Percentiles rank a stretch among this genome's conserved stretches.
phyloP scores from a whole-genome alignment of 257 asterid genomes.

The Ligustrum vulgare region DNA sequence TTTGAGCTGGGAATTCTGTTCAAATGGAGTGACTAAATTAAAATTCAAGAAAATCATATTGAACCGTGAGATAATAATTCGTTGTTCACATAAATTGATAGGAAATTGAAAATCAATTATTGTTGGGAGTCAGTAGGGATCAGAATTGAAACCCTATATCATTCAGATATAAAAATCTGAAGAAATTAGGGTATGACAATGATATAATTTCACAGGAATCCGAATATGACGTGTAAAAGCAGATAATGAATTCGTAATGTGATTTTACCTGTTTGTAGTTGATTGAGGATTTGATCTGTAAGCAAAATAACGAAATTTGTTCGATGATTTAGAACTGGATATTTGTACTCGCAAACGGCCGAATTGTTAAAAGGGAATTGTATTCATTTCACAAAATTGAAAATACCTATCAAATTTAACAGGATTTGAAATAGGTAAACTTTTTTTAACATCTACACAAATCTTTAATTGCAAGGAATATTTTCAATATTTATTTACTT shows the following conservation, averaged over 20 bases:
- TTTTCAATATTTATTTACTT: too few species aligned
- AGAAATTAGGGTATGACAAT: neutral
- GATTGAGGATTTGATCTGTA: constrained; percentile 3
- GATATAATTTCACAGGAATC: neutral
- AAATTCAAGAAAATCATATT: too few species aligned
- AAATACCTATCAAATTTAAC: too few species aligned
- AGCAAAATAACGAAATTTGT: neutral
- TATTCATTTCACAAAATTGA: too few species aligned
- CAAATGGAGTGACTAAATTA: too few species aligned
- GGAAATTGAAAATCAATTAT: neutral
- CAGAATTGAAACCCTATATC: constrained; percentile 22
- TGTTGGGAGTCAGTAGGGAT: neutral
- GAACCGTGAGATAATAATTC: too few species aligned
- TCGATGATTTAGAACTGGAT: neutral
- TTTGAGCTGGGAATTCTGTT: neutral
- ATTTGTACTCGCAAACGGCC: constrained; percentile 13
- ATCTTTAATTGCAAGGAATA: too few species aligned
- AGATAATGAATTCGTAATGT: neutral
- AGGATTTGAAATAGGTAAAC: too few species aligned
- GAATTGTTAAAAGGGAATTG: neutral
- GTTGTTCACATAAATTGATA: too few species aligned
- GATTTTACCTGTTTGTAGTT: constrained; percentile 1
- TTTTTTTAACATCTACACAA: too few species aligned
- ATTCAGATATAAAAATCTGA: neutral
- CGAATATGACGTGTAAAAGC: neutral